Conservation (phyloP, 257 asterid species). For the Solanum ossicruentum region DNA sequence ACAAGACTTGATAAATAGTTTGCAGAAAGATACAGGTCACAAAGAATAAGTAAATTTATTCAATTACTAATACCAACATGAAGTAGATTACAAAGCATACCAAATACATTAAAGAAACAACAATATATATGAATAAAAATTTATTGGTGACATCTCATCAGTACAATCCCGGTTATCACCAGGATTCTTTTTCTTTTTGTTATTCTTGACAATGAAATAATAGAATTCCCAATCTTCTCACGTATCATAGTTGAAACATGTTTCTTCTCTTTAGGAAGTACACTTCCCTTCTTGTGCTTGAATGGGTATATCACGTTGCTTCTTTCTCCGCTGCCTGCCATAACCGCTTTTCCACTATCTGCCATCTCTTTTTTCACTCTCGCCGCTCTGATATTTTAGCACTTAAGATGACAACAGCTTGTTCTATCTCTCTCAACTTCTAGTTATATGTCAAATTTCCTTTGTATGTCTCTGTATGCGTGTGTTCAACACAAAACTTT, state of each 20-base stretch:
- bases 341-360: not conserved
- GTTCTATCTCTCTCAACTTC: not conserved
- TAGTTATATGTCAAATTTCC: too few relatives aligned
- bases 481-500: not conserved
- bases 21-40: not conserved
- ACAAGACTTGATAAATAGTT: not conserved
- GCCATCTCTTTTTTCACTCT: not conserved
- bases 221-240: not conserved
- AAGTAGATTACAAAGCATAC: not conserved
- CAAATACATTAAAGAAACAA: not conserved
- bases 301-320: not conserved
- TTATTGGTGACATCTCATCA: not conserved
- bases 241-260: slow-evolving; percentile 2
- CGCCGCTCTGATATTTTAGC: not conserved
- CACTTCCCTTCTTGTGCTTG: not conserved
- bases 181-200: not conserved
- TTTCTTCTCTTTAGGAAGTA: not conserved
- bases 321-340: not conserved
- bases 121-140: not conserved
- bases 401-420: not conserved
- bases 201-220: not conserved
- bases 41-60: not conserved
- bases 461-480: not conserved
- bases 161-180: not conserved
- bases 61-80: not conserved